Base-by-base conservation (phyloP, 768 basidiomycete genomes). In the Lyophyllum atratum region DNA sequence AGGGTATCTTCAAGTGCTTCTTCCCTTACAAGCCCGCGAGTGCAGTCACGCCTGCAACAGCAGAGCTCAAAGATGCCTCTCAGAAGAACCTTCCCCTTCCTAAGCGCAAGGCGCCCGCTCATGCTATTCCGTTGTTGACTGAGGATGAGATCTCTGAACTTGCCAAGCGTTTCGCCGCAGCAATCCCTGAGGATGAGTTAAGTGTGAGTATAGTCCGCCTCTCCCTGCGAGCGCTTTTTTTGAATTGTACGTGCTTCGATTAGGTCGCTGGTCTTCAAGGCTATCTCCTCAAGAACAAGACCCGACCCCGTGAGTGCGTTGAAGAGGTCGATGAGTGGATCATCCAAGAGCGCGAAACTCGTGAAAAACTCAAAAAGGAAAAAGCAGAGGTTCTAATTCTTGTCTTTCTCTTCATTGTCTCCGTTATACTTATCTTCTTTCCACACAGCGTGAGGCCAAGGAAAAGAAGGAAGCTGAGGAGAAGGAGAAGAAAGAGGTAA, bases 1-100 rank as follows among this genome's bases (percentile, higher is more conserved):
- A 93, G 72, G 92, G 90, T 50, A 91, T 94, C 68, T 94, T 93
- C 85, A 92, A 92, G 70, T 92, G 90, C 71, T 94, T 94, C 85
- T 94, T 94, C 87, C 92, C 92, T 3, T 87, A 72, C 71, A 85
- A 78, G 61, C 75, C 78, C 51, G 56, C 72, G 19, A 55, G 68
- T 37, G 56, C 64, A 15, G 50, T 59, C 8, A 58, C 59, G 21
- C 21, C 63, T n/a, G 21, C 64, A 7, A 48, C 49, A 15, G 49
- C 64, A n/a, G 55, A 56, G 14, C 57, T 68, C 15, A 67, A 71
- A 42, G 84, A 85, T 62, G 65, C 82, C 14, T 86, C 86, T 6
- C 84, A 87, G 65, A 77, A 82, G 75, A 89, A 90, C 67, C 68
- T 89, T 34, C 84, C 87, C 31, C 71, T 85, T 17, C 80, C 87